phyloP scores from a whole-genome alignment of 2,329 filamentous ascomycete species.

The Cladophialophora chaetospira region DNA sequence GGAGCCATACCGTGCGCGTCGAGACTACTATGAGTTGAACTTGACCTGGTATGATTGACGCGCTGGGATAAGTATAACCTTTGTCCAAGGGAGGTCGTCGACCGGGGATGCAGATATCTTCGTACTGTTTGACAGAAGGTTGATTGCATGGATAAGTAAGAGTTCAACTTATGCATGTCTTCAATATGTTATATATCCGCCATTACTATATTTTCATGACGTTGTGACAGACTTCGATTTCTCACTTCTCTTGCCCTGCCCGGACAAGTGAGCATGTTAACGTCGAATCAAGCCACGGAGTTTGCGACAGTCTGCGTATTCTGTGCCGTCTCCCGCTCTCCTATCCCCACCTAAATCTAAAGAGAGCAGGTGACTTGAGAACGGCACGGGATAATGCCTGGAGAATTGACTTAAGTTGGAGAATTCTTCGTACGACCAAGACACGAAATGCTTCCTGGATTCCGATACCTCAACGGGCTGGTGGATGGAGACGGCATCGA shows the following conservation, averaged over 20 bases:
- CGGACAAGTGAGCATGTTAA: slow-evolving; percentile 6
- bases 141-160: slow-evolving; percentile 9
- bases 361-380: slow-evolving; percentile 21
- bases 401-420: neutral
- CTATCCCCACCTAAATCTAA: neutral
- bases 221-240: slow-evolving; percentile 7
- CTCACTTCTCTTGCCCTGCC: slow-evolving; percentile 13
- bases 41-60: neutral
- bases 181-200: slow-evolving; percentile 4
- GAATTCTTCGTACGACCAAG: no score
- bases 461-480: slow-evolving; percentile 15
- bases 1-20: slow-evolving; percentile 17
- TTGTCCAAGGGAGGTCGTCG: no score
- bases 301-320: neutral
- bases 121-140: neutral
- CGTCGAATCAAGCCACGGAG: neutral
- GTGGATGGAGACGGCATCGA: slow-evolving; percentile 19
- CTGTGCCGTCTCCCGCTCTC: neutral
- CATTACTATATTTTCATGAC: neutral
- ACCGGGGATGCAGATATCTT: no score
- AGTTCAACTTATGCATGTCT: neutral
- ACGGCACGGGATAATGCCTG: neutral
- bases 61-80: no score
- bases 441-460: slow-evolving; percentile 2
- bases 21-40: neutral